Base-by-base conservation (phyloP, 1,139 yeast genomes). In the Yamadazyma pseudoaaseri region DNA sequence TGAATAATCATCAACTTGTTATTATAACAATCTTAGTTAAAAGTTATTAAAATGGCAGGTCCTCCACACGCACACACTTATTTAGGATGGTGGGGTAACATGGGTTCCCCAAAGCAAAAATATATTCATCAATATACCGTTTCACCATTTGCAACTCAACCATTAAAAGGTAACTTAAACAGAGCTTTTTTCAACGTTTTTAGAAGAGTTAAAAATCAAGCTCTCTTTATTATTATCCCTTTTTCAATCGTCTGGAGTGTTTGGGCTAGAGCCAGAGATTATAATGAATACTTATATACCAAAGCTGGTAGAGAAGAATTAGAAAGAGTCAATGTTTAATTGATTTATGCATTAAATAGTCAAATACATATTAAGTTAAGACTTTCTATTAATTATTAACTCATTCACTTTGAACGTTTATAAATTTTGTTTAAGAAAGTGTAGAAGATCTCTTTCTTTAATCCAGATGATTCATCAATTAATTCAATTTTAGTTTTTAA, bases 21-120 rank as follows among this genome's bases (percentile, higher is more conserved):
- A 22, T 37, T 27, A 17, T 17, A 31, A 17, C 26, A 8, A 16
- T 9, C 11, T 26, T 6, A 5, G 11, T 21, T 24, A 5, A 10
- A 18, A 24, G 9, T 20, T 20, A 35, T 29, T 26, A 31, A 25
- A 53, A 81, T 81, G 87, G 84, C 73, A 54, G 79, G 79, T 54
- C 82, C 84, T 58, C 43, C 42, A 34, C 43, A 41, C 31, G 41
- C 43, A 31, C 79, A 78, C 56, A 61, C 90, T 56, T 89, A 85
- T 60, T 81, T 86, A 90, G 97, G 97, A 56, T 89, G 96, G 96
- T 89, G 97, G 97, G 97, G 97, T 59, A 62, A 72, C 70, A 63
- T 79, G 53, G 89, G 95, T 45, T 75, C 86, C 64, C 94, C 95
- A 59, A 77, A 77, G 59, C 97, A 90, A 73, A 89, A 86, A 68